These are phyloP conservation scores for Metarhizium robertsii DNA, from an alignment of 2,329 filamentous ascomycete species.

Conservation along the genomic window DNA sequence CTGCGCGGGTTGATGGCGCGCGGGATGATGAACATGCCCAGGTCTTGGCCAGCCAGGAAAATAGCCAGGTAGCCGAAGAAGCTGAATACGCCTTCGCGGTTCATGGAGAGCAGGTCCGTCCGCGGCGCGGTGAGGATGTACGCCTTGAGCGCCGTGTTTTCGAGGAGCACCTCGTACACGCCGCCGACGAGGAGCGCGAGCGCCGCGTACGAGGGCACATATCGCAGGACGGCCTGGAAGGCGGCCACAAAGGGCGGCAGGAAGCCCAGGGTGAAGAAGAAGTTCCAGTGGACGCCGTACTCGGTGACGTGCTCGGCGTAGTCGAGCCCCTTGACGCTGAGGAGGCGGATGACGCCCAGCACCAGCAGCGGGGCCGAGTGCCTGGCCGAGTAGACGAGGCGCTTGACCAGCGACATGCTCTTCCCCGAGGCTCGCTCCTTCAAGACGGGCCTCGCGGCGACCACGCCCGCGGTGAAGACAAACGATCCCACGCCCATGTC, in stretches of 20 bases:
- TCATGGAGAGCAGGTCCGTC: slow-evolving; percentile 72
- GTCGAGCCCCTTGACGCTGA: slow-evolving; percentile 86
- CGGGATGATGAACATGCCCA: slow-evolving; percentile 72
- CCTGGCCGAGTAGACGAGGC: slow-evolving; percentile 59
- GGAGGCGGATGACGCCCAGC: slow-evolving; percentile 70
- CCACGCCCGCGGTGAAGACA: slow-evolving; percentile 85
- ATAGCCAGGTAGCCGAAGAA: slow-evolving; percentile 92
- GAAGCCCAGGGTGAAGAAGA: slow-evolving; percentile 92
- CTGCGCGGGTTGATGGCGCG: slow-evolving; percentile 36
- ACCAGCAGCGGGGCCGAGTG: slow-evolving; percentile 77
- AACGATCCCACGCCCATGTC: slow-evolving; percentile 96
- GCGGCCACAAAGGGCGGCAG: slow-evolving; percentile 82
- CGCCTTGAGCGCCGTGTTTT: slow-evolving; percentile 67
- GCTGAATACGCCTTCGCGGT: slow-evolving; percentile 91
- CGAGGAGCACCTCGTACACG: slow-evolving; percentile 66
- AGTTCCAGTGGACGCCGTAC: slow-evolving; percentile 99
- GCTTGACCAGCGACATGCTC: slow-evolving; percentile 38
- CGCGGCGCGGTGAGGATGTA: slow-evolving; percentile 79
- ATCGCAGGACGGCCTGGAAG: slow-evolving; percentile 61
- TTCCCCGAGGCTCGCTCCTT: slow-evolving; percentile 53
- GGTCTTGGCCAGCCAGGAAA: slow-evolving; percentile 80
- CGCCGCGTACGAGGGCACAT: slow-evolving; percentile 68
- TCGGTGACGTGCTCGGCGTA: slow-evolving; percentile 97
- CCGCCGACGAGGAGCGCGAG: slow-evolving; percentile 61
- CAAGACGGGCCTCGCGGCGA: slow-evolving; percentile 75